Base-by-base conservation (phyloP, 1,284 basidiomycete genomes). In the Caloboletus inedulis region DNA sequence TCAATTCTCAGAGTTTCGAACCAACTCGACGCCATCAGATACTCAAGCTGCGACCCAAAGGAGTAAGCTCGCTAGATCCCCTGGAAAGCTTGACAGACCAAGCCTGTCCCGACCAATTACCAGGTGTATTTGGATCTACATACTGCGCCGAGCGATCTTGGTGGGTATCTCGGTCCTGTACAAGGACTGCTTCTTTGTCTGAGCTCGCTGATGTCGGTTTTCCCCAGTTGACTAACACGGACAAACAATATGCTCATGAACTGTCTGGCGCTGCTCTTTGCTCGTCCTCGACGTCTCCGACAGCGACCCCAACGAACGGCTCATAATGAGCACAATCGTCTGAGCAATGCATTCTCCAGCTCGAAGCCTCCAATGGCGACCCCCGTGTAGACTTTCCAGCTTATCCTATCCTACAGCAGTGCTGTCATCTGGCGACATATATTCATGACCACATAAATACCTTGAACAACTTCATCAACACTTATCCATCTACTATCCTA, bases 291-390 rank as follows among this genome's bases (percentile, higher is more conserved):
- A 48, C 52, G 31, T 19, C 47, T 46, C 42, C 9, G 42, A 43
- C 49, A 34, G n/a, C 49, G 43, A 47, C 52, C 44, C 47, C 44
- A 23, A 25, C 39, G 4, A 43, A 23, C 35, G 29, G 57, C 54
- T 54, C 61, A 58, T 13, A 18, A 64, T 64, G 63, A 21, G 44
- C 45, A 19, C 19, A 46, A 16, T 54, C 50, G 43, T 61, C 53
- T 68, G 47, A 66, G 34, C 27, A 30, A 62, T 57, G 49, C 36
- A 21, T 7, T 25, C 10, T 30, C 29, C 21, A 13, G 31, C 29
- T 43, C 34, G 8, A 7, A n/a, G 39, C 19, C 31, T 36, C 13
- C 31, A 27, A 66, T 68, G 63, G 52, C 49, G 41, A 47, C 42
- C 14, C 10, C 21, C 16, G 21, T 43, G 6, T 47, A 48, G 52